Conservation (phyloP, 2,329 filamentous ascomycete species). For the Anisogramma anomala region DNA sequence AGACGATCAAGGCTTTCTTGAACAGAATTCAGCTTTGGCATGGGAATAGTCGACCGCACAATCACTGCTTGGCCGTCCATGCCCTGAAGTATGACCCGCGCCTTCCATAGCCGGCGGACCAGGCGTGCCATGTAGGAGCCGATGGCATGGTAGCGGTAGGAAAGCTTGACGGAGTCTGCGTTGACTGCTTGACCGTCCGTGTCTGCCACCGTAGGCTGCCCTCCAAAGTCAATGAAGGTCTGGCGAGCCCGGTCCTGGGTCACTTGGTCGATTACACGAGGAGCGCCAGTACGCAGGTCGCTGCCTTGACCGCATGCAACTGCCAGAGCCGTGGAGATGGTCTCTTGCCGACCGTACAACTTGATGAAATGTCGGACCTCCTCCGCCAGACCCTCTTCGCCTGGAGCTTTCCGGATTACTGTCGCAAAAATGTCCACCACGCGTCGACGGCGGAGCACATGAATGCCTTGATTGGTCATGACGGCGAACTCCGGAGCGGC, state of each 20-base stretch:
- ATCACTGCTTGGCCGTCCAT: slow-evolving; percentile 43
- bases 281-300: slow-evolving; percentile 59
- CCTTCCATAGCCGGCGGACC: slow-evolving; percentile 81
- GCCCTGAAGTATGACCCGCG: slow-evolving; percentile 52
- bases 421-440: slow-evolving; percentile 88
- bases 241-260: slow-evolving; percentile 76
- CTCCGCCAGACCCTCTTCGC: slow-evolving; percentile 68
- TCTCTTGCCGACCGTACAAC: slow-evolving; percentile 79
- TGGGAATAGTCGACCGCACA: slow-evolving; percentile 55
- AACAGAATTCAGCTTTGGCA: slow-evolving; percentile 59
- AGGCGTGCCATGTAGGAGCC: slow-evolving; percentile 79
- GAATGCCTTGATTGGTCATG: slow-evolving; percentile 81
- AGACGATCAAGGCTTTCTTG: slow-evolving; percentile 73
- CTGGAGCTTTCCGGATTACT: slow-evolving; percentile 59
- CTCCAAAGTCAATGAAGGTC: slow-evolving; percentile 86
- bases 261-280: slow-evolving; percentile 69
- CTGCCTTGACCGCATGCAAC: slow-evolving; percentile 91
- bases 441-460: slow-evolving; percentile 70
- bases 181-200: slow-evolving; percentile 58
- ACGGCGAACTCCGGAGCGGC: slow-evolving; percentile 75
- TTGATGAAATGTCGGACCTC: slow-evolving; percentile 76
- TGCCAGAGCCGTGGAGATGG: slow-evolving; percentile 78
- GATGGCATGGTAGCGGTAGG: slow-evolving; percentile 78
- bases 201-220: slow-evolving; percentile 73
- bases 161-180: slow-evolving; percentile 75